Conservation (phyloP, 352 stramenopile species). For the Phytophthora chlamydospora region DNA sequence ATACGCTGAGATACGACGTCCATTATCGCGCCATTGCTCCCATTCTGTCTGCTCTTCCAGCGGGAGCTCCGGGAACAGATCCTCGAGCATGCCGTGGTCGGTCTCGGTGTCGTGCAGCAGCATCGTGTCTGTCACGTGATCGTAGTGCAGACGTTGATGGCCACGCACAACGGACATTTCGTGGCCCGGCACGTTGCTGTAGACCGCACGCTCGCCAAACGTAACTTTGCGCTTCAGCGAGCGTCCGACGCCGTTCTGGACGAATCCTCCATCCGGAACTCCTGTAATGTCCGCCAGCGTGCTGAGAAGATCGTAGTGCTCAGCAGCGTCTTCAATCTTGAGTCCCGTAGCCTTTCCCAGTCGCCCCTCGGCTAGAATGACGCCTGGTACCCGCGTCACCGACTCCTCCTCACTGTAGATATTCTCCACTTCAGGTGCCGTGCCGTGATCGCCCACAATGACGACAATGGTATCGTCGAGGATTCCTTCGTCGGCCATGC, state of each 20-base stretch:
- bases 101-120: slow-evolving; percentile 43
- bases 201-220: slow-evolving; percentile 32
- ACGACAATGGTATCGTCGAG: slow-evolving; percentile 67
- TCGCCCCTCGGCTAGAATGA: slow-evolving; percentile 51
- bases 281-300: slow-evolving; percentile 62
- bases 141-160: slow-evolving; percentile 44
- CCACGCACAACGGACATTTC: slow-evolving; percentile 48
- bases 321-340: slow-evolving; percentile 40
- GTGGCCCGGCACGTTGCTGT: slow-evolving; percentile 51
- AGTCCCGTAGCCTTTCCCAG: slow-evolving; percentile 38
- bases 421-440: slow-evolving; percentile 40
- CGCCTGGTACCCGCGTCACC: slow-evolving; percentile 37
- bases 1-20: slow-evolving; percentile 36
- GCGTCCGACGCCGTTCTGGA: slow-evolving; percentile 53
- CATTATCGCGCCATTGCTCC: slow-evolving; percentile 29
- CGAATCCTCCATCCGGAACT: slow-evolving; percentile 46
- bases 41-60: slow-evolving; percentile 26
- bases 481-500: slow-evolving; percentile 43
- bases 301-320: slow-evolving; percentile 57
- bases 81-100: slow-evolving; percentile 37
- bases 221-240: slow-evolving; percentile 46
- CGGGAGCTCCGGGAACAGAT: slow-evolving; percentile 38
- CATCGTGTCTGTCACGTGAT: slow-evolving; percentile 37
- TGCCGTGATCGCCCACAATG: slow-evolving; percentile 53
- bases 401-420: slow-evolving; percentile 47